These are phyloP conservation scores for Podaxis mareebaensis DNA, from an alignment of 768 basidiomycete species.

Conservation along the genomic window DNA sequence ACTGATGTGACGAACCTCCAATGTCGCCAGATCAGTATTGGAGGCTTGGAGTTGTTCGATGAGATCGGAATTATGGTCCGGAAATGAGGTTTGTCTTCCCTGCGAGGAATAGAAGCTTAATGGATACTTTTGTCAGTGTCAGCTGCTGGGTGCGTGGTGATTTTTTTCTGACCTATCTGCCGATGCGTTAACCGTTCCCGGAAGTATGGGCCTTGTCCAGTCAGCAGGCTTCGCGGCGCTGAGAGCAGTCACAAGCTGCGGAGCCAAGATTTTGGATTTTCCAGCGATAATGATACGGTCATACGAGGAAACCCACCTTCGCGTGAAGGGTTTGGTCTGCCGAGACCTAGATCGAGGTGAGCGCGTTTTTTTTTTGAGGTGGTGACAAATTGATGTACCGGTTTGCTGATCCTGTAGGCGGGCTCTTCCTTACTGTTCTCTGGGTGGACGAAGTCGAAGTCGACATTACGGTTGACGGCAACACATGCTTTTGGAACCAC, in stretches of 20 bases:
- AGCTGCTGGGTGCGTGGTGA: conserved; percentile 6
- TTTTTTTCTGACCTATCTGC: conserved; percentile 64
- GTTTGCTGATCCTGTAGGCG: conserved; percentile 70
- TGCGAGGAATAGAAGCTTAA: conserved; percentile 84
- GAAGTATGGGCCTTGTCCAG: conserved; percentile 38
- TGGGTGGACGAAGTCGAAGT: conserved; percentile 66
- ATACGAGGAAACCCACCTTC: conserved; percentile 39
- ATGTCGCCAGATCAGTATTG: conserved; percentile 57
- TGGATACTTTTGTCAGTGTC: conserved; percentile 8
- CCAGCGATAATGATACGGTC: neutral
- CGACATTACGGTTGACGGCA: conserved; percentile 72
- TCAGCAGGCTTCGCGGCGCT: conserved; percentile 43
- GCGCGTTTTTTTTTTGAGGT: conserved; percentile 4
- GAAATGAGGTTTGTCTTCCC: conserved; percentile 80
- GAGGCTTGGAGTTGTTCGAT: conserved; percentile 53
- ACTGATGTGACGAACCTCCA: conserved; percentile 56
- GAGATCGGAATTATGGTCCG: conserved; percentile 68
- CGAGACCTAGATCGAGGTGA: conserved; percentile 40
- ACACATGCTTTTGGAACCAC: conserved; percentile 69
- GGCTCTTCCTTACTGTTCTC: conserved; percentile 35
- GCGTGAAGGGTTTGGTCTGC: conserved; percentile 58
- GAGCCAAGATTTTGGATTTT: conserved; percentile 16
- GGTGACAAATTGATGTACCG: conserved; percentile 39
- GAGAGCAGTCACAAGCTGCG: conserved; percentile 49
- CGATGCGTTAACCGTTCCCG: conserved; percentile 67